Base-by-base conservation (phyloP, 1,284 basidiomycete species). In the Ganoderma sinense region DNA sequence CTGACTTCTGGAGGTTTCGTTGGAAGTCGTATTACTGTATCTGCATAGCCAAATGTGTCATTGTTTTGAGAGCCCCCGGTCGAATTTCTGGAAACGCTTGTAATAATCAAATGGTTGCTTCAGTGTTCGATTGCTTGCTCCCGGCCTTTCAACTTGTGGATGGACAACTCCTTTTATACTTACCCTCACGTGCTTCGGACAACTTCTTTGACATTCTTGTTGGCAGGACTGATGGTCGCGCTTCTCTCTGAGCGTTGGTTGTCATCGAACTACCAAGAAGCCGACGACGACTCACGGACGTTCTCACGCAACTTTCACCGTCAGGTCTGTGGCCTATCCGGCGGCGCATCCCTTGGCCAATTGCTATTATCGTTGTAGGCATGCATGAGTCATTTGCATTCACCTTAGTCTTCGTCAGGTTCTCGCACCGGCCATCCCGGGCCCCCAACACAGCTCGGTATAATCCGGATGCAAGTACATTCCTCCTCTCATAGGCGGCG, bases 191-290 rank as follows among this genome's bases (percentile, higher is more conserved):
- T 51, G 48, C 48, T 51, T 51, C 48, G n/a, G 5, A 11, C 6
- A 13, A 23, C 48, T 51, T 23, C 48, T 20, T 55, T 33, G 26
- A 56, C 31, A 14, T n/a, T 18, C 20, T 33, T 58, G 10, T 26
- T 58, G 33, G 31, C 56, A 58, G 56, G 29, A 26, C n/a, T 58
- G 56, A 58, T 58, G 56, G 56, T 58, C 33, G 56, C 29, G 29
- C 56, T 10, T 8, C 7, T 18, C 20, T 8, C 56, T 31, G 20
- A 58, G 56, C 14, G 26, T 23, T 33, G 18, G 33, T 36, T 36
- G 56, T 58, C 33, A 31, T 18, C 56, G 56, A 55, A 55, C 53
- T 55, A 18, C 29, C 18, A 31, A 7, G 13, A 16, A 55, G 53
- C 53, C 26, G 13, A 36, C 29, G 20, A 39, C 18, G 18, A 18